phyloP scores from a whole-genome alignment of 192 early-diverging fungal species.

The Backusella circina region DNA sequence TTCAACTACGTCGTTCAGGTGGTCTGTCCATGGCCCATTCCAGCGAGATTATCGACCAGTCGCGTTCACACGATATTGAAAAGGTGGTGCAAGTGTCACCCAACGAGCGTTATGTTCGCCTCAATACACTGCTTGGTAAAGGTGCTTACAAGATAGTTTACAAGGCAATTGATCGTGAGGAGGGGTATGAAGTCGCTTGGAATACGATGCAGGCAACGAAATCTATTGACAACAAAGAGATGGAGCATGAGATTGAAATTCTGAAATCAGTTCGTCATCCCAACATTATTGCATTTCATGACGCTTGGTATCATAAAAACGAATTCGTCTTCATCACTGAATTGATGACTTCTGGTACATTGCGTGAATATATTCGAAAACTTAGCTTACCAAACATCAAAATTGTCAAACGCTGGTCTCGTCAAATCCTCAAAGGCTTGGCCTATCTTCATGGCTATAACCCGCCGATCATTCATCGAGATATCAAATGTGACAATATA shows the following conservation, averaged over 20 bases:
- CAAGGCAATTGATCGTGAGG: constrained; percentile 80
- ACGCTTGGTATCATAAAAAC: constrained; percentile 60
- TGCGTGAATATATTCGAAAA: constrained; percentile 75
- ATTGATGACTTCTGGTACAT: constrained; percentile 84
- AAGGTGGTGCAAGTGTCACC: constrained; percentile 54
- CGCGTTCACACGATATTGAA: constrained; percentile 46
- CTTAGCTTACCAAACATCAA: constrained; percentile 67
- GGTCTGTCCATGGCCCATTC: background rate
- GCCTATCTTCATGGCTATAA: constrained; percentile 73
- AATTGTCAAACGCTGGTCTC: constrained; percentile 75
- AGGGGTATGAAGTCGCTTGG: constrained; percentile 90
- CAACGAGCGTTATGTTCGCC: constrained; percentile 51
- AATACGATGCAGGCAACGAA: constrained; percentile 59
- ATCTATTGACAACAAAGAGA: constrained; percentile 31
- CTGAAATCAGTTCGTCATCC: constrained; percentile 75
- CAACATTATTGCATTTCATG: constrained; percentile 77
- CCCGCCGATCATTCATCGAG: constrained; percentile 83
- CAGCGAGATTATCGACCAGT: constrained; percentile 51
- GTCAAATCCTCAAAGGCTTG: constrained; percentile 78
- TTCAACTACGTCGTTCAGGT: background rate
- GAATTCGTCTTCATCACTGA: constrained; percentile 85
- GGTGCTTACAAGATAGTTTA: constrained; percentile 85
- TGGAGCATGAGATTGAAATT: constrained; percentile 57
- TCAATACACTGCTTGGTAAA: constrained; percentile 64
- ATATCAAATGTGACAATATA: constrained; percentile 75